These are phyloP conservation scores for Aspergillus fumigatiaffinis DNA, from an alignment of 2,329 filamentous ascomycete species.

Conservation along the genomic window DNA sequence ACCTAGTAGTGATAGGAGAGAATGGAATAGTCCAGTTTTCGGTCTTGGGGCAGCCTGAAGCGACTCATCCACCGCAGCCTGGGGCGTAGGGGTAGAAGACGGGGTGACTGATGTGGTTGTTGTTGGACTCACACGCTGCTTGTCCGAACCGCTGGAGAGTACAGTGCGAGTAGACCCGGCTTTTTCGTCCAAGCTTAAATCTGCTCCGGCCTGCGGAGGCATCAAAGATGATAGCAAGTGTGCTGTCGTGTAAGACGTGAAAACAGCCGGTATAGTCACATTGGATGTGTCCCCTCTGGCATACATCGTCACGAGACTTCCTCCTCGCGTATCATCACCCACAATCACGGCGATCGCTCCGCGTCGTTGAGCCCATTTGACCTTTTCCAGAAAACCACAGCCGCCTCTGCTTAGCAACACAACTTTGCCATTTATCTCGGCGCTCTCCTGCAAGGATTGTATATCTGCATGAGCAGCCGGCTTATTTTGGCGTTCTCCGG, in stretches of 20 bases:
- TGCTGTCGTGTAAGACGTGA: slow-evolving; percentile 91
- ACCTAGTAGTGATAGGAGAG: slow-evolving; percentile 44
- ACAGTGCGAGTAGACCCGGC: slow-evolving; percentile 48
- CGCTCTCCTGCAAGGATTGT: slow-evolving; percentile 82
- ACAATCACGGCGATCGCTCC: slow-evolving; percentile 89
- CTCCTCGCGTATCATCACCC: slow-evolving; percentile 85
- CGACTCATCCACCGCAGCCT: slow-evolving; percentile 15
- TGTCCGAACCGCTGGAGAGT: slow-evolving; percentile 17
- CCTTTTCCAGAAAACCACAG: slow-evolving; percentile 94
- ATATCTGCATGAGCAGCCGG: slow-evolving; percentile 72
- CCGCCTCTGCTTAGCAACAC: slow-evolving; percentile 88
- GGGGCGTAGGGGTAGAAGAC: slow-evolving; percentile 30
- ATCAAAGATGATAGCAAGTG: slow-evolving; percentile 86
- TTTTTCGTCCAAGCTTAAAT: slow-evolving; percentile 59
- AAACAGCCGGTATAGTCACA: slow-evolving; percentile 87
- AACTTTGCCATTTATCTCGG: slow-evolving; percentile 90
- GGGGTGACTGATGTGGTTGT: slow-evolving; percentile 27
- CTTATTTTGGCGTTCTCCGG: slow-evolving; percentile 30
- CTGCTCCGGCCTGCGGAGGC: slow-evolving; percentile 63
- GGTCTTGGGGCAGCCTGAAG: slow-evolving; percentile 14
- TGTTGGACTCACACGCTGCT: slow-evolving; percentile 21
- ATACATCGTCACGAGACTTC: slow-evolving; percentile 93
- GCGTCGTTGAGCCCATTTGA: slow-evolving; percentile 91
- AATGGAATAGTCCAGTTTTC: slow-evolving; percentile 38
- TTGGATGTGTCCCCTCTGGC: slow-evolving; percentile 95